Conservation (phyloP, 2,329 filamentous ascomycete species). For the Diaporthe australafricana region DNA sequence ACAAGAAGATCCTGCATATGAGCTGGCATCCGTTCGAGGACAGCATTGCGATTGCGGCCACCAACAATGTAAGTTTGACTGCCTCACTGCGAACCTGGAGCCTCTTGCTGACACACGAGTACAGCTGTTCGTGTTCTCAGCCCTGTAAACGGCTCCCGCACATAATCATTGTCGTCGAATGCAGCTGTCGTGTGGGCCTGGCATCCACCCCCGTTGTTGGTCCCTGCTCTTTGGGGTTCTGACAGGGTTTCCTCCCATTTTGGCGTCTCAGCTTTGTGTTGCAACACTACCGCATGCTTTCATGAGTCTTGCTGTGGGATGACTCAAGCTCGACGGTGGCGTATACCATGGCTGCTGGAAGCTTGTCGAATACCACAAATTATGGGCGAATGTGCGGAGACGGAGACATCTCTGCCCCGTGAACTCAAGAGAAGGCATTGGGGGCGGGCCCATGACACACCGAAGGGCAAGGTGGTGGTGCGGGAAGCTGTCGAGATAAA, state of each 20-base stretch:
- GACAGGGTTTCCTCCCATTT: constrained; percentile 5
- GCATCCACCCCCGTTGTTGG: constrained; percentile 17
- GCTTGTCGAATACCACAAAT: constrained; percentile 3
- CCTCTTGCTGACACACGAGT: constrained; percentile 39
- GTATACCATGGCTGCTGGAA: constrained; percentile 20
- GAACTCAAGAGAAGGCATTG: not conserved
- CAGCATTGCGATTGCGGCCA: constrained; percentile 98
- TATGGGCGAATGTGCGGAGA: not conserved
- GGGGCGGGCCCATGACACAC: not conserved
- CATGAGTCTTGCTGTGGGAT: constrained; percentile 18
- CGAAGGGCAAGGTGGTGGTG: constrained; percentile 3
- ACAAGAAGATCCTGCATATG: constrained; percentile 99
- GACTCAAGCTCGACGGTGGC: constrained; percentile 28
- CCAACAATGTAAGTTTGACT: constrained; percentile 88
- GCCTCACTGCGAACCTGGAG: not conserved
- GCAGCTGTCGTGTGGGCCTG: constrained; percentile 21
- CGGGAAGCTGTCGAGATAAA: constrained; percentile 29
- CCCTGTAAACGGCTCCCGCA: constrained; percentile 41
- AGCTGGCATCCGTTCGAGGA: constrained; percentile 99
- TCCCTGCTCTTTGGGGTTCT: constrained; percentile 16
- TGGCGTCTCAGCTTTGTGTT: constrained; percentile 2
- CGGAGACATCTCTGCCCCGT: not conserved
- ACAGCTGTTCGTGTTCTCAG: constrained; percentile 51
- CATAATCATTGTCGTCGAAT: constrained; percentile 27
- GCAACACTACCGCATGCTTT: constrained; percentile 23